Evolutionary conservation across 176 grass and related monocot genomes (phyloP).

Genomic region (Aegilops longissima): DNA sequence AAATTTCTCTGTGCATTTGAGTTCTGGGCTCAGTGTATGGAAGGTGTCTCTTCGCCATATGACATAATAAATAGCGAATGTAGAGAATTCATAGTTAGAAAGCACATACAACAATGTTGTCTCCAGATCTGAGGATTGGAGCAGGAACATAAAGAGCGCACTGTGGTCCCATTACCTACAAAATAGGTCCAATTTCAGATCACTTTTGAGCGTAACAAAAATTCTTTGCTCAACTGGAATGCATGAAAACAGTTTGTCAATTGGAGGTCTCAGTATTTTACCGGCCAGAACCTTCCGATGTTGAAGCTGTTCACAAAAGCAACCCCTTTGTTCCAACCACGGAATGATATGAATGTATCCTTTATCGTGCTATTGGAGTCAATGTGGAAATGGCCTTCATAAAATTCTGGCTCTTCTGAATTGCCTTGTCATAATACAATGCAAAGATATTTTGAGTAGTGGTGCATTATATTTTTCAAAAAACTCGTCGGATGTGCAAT

Average conservation of each 20-base stretch:
- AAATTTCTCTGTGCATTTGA: not conserved
- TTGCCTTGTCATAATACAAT: constrained; percentile 32
- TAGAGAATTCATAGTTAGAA: not conserved
- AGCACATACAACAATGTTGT: constrained; percentile 70
- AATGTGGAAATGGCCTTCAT: constrained; percentile 70
- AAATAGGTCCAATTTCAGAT: constrained; percentile 23
- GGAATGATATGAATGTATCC: constrained; percentile 96
- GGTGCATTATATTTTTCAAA: not conserved
- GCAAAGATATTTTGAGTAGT: not conserved
- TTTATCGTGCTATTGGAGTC: constrained; percentile 42
- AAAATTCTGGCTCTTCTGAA: constrained; percentile 63
- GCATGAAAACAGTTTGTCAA: not conserved
- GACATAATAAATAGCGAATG: not conserved
- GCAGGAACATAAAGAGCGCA: constrained; percentile 88
- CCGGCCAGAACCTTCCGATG: constrained; percentile 96
- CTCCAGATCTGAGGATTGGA: constrained; percentile 69
- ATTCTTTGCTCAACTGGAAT: not conserved
- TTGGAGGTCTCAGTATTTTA: constrained; percentile 37
- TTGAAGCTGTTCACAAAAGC: constrained; percentile 98
- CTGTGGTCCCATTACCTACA: constrained; percentile 71
- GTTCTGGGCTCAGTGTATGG: not conserved
- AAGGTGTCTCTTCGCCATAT: not conserved
- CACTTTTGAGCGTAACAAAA: not conserved
- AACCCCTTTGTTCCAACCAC: constrained; percentile 92
- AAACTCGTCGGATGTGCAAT: not conserved